Conservation (phyloP, 2,329 filamentous ascomycete species). For the Parafenestella ontariensis region DNA sequence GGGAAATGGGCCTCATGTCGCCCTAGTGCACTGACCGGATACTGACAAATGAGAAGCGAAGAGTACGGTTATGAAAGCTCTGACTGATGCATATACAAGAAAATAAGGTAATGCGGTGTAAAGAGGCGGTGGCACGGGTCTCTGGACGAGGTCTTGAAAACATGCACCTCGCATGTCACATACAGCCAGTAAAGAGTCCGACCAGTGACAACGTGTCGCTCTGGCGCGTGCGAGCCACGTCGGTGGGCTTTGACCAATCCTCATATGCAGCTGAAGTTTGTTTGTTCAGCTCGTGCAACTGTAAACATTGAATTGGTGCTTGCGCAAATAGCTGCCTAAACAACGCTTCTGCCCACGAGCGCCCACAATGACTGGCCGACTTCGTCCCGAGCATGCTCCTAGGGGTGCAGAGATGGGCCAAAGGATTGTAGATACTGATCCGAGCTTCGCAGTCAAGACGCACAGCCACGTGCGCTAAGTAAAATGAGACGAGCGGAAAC, state of each 20-base stretch:
- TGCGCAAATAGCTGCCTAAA: slow-evolving; percentile 4
- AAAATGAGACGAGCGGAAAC: slow-evolving; percentile 28
- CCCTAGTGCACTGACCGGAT: slow-evolving; percentile 11
- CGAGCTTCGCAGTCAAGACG: slow-evolving; percentile 19
- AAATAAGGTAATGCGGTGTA: slow-evolving; percentile 17
- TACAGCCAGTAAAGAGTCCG: slow-evolving; percentile 14
- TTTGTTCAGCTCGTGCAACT: slow-evolving; percentile 31
- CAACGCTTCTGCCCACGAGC: not conserved
- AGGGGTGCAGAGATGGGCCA: slow-evolving; percentile 12
- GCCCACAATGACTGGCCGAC: not conserved
- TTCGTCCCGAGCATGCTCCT: slow-evolving; percentile 1
- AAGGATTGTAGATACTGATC: slow-evolving; percentile 17
- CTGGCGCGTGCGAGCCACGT: slow-evolving; percentile 28
- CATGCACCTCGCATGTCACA: slow-evolving; percentile 12
- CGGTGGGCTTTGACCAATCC: slow-evolving; percentile 21
- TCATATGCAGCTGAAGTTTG: slow-evolving; percentile 25
- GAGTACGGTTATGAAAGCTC: slow-evolving; percentile 16
- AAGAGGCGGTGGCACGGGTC: slow-evolving; percentile 35
- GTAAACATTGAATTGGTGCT: slow-evolving; percentile 9
- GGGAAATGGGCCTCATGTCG: slow-evolving; percentile 23
- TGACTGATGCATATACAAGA: slow-evolving; percentile 9
- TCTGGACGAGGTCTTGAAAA: slow-evolving; percentile 9
- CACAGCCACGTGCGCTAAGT: slow-evolving; percentile 42
- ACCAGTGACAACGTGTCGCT: slow-evolving; percentile 20
- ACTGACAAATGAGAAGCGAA: slow-evolving; percentile 22